Evolutionary conservation across 306 rosid genomes (phyloP).

Genomic region (Clitoria ternatea): DNA sequence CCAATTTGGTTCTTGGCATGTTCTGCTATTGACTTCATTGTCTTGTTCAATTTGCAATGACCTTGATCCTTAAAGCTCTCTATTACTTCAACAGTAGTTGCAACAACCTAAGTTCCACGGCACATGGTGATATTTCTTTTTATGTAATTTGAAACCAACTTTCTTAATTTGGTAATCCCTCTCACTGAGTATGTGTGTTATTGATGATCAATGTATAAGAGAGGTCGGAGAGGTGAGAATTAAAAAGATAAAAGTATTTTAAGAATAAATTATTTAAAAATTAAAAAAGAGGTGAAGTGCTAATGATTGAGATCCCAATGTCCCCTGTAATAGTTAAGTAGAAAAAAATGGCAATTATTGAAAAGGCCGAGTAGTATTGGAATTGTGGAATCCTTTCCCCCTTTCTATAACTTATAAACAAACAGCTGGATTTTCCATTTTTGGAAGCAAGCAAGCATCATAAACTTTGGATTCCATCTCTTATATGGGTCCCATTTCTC

Average conservation of each 20-base stretch:
- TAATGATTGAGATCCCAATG: not conserved
- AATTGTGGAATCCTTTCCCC: not conserved
- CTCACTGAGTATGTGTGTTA: too few relatives aligned
- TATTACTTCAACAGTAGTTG: slow-evolving; percentile 38
- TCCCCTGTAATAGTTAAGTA: not conserved
- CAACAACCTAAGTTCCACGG: slow-evolving; percentile 36
- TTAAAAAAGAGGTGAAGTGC: not conserved
- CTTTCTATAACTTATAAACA: not conserved
- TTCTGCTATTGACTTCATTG: slow-evolving; percentile 33
- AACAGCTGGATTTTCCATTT: slow-evolving; percentile 21
- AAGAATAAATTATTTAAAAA: too few relatives aligned
- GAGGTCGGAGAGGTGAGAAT: too few relatives aligned
- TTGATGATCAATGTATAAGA: too few relatives aligned
- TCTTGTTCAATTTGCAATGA: slow-evolving; percentile 40
- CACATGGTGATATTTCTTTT: slow-evolving; percentile 33
- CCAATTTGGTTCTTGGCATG: slow-evolving; percentile 34
- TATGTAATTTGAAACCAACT: not conserved
- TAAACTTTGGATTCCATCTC: too few relatives aligned
- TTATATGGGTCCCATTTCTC: slow-evolving; percentile 13
- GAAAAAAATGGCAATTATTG: not conserved
- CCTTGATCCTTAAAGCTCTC: slow-evolving; percentile 64
- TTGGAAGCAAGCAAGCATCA: too few relatives aligned
- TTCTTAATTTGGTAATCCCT: too few relatives aligned
- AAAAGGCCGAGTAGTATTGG: not conserved
- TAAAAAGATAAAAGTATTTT: too few relatives aligned